Base-by-base conservation (phyloP, 192 early-diverging fungal genomes). In the Coemansia sp. region DNA sequence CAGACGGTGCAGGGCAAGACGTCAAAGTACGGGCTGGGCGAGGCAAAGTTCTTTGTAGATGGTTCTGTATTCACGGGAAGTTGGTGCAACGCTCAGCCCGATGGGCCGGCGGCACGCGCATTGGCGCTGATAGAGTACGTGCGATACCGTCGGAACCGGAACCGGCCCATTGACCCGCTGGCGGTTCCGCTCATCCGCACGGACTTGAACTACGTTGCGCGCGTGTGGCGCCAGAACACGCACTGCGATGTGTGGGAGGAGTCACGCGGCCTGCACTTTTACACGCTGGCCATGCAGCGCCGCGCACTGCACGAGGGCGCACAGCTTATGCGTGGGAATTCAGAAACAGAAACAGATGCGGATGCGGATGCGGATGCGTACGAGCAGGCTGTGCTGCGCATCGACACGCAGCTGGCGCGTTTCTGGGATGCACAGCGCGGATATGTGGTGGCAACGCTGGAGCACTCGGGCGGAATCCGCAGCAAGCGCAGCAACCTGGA, bases 181-280 rank as follows among this genome's bases (percentile, higher is more conserved):
- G 23, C 23, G 52, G 26, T 44, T 9, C 52, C 19, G 8, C 52
- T 54, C 12, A 54, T 54, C 52, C 19, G 21, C 19, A 54, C 4
- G 8, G 90, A 92, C 60, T 72, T 93, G 45, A 86, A 92, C 49
- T 91, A 88, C 69, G 70, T 90, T n/a, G 71, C 77, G 1, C 32
- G 58, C 6, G 65, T 79, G 37, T 91, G 86, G 86, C 49, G 13
- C 21, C 65, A 83, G 2, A 65, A 67, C 38, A 64, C 64, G 32
- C 80, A 77, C 43, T 83, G 75, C n/a, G 90, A 95, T 68, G 83
- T 93, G 9, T 95, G 93, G 93, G 93, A 95, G 69, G 93, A 95
- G 67, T 69, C 87, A 5, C 64, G 80, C 1, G 93, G 88, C 9
- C 21, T 74, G 40, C 91, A 93, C 71, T 92, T 89, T 57, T 92